These are phyloP conservation scores for Phytophthora ramorum DNA, from an alignment of 352 stramenopile genomes.

Conservation along the genomic window DNA sequence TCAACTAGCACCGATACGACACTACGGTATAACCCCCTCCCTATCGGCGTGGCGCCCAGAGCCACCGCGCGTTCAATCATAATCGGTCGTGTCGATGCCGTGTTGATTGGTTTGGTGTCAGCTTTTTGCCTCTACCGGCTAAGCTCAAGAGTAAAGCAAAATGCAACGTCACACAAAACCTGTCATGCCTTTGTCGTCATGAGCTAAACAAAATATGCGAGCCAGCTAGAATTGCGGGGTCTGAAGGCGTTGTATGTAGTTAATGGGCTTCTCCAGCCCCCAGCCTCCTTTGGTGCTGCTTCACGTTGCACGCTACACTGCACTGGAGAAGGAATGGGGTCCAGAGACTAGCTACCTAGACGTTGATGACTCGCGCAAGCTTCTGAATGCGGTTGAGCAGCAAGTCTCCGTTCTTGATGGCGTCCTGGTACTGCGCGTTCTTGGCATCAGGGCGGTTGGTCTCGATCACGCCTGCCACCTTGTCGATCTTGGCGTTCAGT, in stretches of 20 bases:
- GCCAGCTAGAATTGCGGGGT: not conserved
- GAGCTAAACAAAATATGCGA: no score
- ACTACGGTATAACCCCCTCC: not conserved
- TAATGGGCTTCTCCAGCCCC: slow-evolving; percentile 6
- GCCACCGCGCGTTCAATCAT: slow-evolving; percentile 6
- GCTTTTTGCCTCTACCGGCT: not conserved
- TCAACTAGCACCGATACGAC: slow-evolving; percentile 1
- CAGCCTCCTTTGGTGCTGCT: not conserved
- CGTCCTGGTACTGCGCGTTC: slow-evolving; percentile 98
- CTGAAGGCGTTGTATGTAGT: slow-evolving; percentile 14
- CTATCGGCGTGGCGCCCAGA: not conserved
- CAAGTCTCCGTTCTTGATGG: slow-evolving; percentile 99
- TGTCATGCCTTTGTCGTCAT: no score
- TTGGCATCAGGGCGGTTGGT: slow-evolving; percentile 98
- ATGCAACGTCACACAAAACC: slow-evolving; percentile 9
- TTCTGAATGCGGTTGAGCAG: slow-evolving; percentile 99
- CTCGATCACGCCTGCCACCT: slow-evolving; percentile 98
- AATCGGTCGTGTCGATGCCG: slow-evolving; percentile 1
- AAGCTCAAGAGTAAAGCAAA: slow-evolving; percentile 11
- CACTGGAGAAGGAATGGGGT: not conserved
- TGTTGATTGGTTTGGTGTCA: slow-evolving; percentile 7
- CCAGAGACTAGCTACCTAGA: slow-evolving; percentile 51
- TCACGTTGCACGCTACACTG: slow-evolving; percentile 10
- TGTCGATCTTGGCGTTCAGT: slow-evolving; percentile 99
- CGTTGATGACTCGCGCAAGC: slow-evolving; percentile 96